A percentile compares a stretch with the other conserved stretches of the same genome.
These are phyloP conservation scores for Eremothecium sinecaudum DNA, from an alignment of 1,139 yeast species.

Conservation along the genomic window DNA sequence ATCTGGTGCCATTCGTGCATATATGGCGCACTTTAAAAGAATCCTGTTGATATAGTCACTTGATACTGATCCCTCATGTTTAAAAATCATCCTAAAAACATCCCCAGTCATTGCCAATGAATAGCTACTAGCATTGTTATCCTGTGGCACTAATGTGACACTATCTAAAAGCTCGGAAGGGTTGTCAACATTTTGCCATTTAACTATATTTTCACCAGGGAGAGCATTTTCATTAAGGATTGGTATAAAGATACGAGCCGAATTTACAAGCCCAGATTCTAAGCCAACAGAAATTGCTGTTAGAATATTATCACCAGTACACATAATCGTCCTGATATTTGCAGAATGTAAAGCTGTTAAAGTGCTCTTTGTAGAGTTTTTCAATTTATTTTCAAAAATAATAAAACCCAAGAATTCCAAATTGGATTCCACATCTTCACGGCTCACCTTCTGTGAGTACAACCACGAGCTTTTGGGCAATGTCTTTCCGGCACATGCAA, in stretches of 20 bases:
- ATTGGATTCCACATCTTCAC: conserved; percentile 60
- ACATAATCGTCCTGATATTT: conserved; percentile 77
- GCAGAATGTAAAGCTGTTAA: conserved; percentile 54
- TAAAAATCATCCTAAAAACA: conserved; percentile 66
- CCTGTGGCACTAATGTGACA: conserved; percentile 47
- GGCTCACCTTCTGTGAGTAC: conserved; percentile 36
- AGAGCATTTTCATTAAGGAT: conserved; percentile 34
- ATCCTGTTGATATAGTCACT: conserved; percentile 44
- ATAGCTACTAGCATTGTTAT: conserved; percentile 35
- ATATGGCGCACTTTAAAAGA: conserved; percentile 65
- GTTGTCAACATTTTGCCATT: conserved; percentile 61
- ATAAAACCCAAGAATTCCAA: conserved; percentile 79
- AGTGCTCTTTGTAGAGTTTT: conserved; percentile 55
- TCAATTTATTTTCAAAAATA: conserved; percentile 83
- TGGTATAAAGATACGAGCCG: conserved; percentile 57
- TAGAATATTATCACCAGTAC: conserved; percentile 92
- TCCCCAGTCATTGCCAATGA: conserved; percentile 88
- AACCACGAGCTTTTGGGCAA: conserved; percentile 37
- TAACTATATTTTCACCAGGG: conserved; percentile 31
- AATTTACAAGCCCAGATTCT: conserved; percentile 62
- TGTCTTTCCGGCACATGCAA: conserved; percentile 77
- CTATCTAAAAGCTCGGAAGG: conserved; percentile 49
- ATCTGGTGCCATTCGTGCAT: conserved; percentile 98
- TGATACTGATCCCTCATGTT: conserved; percentile 35
- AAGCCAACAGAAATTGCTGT: conserved; percentile 91